Evolutionary conservation across 2,329 filamentous ascomycete species (phyloP).

Genomic region (Arthrinium puccinioides): DNA sequence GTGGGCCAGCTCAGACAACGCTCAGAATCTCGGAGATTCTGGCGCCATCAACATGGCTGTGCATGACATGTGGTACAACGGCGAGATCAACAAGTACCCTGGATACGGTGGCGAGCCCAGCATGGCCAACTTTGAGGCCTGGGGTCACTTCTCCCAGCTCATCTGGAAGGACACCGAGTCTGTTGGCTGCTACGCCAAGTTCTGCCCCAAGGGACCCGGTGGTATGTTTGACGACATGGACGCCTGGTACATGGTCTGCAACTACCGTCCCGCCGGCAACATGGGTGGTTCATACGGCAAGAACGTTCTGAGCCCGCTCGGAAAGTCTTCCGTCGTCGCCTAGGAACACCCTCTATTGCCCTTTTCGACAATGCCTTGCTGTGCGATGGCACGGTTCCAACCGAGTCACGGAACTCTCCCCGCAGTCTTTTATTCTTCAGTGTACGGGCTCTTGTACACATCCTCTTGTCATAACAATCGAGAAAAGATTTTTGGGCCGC

Average conservation of each 20-base stretch:
- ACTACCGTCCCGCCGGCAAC: conserved; percentile 67
- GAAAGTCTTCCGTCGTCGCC: conserved; percentile 19
- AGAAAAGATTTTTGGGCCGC: conserved; percentile 3
- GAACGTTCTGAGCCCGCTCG: conserved; percentile 40
- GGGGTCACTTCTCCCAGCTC: conserved; percentile 72
- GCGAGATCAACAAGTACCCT: conserved; percentile 54
- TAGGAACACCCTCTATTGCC: background rate
- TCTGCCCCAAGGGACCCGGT: conserved; percentile 40
- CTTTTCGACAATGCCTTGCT: conserved; percentile 4
- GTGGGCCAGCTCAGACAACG: conserved; percentile 32
- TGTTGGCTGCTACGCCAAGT: conserved; percentile 55
- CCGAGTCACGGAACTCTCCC: conserved; percentile 3
- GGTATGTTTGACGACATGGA: conserved; percentile 40
- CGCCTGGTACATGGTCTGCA: conserved; percentile 78
- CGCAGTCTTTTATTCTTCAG: conserved; percentile 4
- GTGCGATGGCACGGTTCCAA: conserved; percentile 4
- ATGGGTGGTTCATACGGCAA: conserved; percentile 39
- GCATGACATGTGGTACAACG: conserved; percentile 84
- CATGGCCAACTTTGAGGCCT: conserved; percentile 54
- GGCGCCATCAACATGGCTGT: conserved; percentile 59
- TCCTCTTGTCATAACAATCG: conserved; percentile 4
- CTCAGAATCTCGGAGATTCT: conserved; percentile 38
- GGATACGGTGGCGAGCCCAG: conserved; percentile 56
- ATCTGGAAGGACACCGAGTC: conserved; percentile 58
- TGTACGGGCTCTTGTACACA: conserved; percentile 5